Base-by-base conservation (phyloP, 768 basidiomycete species). In the Rossbeevera mucosa region DNA sequence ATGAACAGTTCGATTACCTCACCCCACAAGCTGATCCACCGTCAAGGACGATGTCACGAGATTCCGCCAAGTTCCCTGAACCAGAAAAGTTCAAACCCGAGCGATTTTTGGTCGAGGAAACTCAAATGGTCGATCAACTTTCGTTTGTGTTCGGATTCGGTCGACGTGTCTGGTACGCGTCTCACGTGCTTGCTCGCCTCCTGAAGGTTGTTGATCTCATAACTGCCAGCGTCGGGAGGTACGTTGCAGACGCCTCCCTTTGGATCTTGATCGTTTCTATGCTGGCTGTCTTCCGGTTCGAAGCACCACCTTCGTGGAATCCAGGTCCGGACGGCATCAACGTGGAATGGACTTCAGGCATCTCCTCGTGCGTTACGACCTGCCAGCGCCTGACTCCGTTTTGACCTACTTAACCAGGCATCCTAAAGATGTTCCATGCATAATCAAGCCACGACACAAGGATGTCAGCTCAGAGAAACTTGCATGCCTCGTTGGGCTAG, bases 161-260 rank as follows among this genome's bases (percentile, higher is more conserved):
- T 66, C 80, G 81, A 47, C 48, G 76, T 47, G 16, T 53, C 30
- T 61, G 58, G 62, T 60, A 44, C 1, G 53, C 14, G 8, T 3
- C 3, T n/a, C 25, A 3, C 11, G 11, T 3, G 5, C 29, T 5
- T 20, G 2, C 3, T 9, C 12, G 6, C 9, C 3, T 36, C 24
- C 11, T 41, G 24, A n/a, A n/a, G 25, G 24, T 11, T 14, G 2
- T 11, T 60, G 42, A 51, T 31, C 44, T 7, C 25, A 1, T 5
- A 11, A 40, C 12, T 18, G 0, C 61, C 20, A 77, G 76, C 49
- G 73, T 76, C n/a, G 79, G 78, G 25, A 61, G 68, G 25, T 53
- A 73, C 44, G 59, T 80, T 26, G 76, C 73, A 0, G 70, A 75
- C 20, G 62, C 71, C 5, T 71, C 70, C 16, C 53, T 75, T 13